These are phyloP conservation scores for Glycine latifolia DNA, from an alignment of 306 rosid genomes.

Conservation along the genomic window DNA sequence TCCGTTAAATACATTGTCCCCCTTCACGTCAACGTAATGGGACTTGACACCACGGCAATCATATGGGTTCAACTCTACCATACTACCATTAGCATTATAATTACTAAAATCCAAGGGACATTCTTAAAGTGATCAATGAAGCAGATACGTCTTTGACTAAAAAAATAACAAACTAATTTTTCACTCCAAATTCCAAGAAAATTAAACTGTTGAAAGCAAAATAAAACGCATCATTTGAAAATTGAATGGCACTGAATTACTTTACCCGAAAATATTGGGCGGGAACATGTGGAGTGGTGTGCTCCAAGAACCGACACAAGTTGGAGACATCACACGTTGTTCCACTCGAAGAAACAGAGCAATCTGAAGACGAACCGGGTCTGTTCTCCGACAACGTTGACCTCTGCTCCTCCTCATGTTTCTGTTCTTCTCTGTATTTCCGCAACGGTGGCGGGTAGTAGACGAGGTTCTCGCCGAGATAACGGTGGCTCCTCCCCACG, in stretches of 20 bases:
- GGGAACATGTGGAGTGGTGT: conserved; percentile 64
- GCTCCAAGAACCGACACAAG: conserved; percentile 76
- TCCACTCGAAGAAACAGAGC: conserved; percentile 58
- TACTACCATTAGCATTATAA: no score
- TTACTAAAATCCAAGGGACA: no score
- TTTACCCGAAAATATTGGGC: conserved; percentile 67
- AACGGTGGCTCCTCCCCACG: background rate
- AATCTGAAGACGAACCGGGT: conserved; percentile 54
- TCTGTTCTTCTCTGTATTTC: conserved; percentile 52
- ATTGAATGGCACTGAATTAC: conserved; percentile 12
- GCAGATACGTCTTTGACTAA: no score
- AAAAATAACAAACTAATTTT: no score
- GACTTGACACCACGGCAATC: no score
- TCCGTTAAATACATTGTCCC: no score
- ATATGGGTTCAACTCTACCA: no score
- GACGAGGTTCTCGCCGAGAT: background rate
- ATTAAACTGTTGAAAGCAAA: no score
- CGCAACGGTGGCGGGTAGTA: conserved; percentile 53
- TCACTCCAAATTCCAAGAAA: no score
- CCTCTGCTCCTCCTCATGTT: background rate
- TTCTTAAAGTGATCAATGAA: no score
- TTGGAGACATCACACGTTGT: conserved; percentile 52
- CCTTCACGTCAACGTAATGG: no score
- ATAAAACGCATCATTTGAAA: background rate
- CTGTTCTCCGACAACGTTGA: conserved; percentile 45